Evolutionary conservation across 2,329 filamentous ascomycete species (phyloP).

Genomic region (Alternaria sp.): DNA sequence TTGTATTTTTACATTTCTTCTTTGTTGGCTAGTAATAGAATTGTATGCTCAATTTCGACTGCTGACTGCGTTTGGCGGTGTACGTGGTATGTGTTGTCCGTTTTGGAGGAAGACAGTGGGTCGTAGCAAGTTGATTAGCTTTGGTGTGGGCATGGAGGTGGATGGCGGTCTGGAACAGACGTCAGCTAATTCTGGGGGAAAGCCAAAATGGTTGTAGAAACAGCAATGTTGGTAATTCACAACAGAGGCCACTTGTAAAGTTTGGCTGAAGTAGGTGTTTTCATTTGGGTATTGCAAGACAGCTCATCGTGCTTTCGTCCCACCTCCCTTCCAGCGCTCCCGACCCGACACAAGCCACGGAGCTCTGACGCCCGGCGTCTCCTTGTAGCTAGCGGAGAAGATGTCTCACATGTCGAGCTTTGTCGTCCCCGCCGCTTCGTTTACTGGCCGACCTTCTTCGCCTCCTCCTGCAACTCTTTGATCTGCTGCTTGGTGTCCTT

Average conservation of each 20-base stretch:
- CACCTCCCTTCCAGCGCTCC: neutral
- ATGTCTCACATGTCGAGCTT: neutral
- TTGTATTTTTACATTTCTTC: neutral
- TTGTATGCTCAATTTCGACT: too few species aligned
- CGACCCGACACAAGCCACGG: neutral
- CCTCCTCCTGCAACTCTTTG: constrained; percentile 58
- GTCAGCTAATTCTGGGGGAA: neutral
- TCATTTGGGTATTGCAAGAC: constrained; percentile 10
- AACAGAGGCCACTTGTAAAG: neutral
- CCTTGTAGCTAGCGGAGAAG: neutral
- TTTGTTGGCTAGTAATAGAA: neutral
- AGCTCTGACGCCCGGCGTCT: neutral
- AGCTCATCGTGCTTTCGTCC: constrained; percentile 1
- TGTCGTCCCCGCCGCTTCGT: neutral
- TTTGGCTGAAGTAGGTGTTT: neutral
- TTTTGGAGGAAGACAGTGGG: neutral
- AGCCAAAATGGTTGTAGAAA: neutral
- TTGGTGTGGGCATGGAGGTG: neutral
- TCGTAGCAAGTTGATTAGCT: neutral
- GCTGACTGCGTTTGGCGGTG: neutral
- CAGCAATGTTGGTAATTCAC: fast-evolving
- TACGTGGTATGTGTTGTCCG: neutral
- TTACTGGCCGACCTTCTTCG: constrained; percentile 40
- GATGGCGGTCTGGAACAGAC: neutral
- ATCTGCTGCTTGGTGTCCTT: constrained; percentile 53